Evolutionary conservation across 1,284 basidiomycete genomes (phyloP), one percentile per base, ranked within the genome.

Genomic region (Entoloma clypeatum): DNA sequence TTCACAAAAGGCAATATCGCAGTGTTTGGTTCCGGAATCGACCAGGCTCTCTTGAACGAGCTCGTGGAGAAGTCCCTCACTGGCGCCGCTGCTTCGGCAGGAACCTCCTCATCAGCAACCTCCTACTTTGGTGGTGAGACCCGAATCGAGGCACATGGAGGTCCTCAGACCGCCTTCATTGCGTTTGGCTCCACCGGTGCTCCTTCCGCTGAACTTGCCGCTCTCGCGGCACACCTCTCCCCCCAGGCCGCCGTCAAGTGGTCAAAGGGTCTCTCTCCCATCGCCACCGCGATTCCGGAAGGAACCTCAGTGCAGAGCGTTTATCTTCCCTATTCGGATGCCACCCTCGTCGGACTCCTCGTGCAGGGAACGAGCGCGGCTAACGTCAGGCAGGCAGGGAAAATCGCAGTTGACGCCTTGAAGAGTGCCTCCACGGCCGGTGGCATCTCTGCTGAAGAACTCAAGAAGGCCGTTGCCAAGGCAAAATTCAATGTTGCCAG

Each of bases 241-340:
- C 75, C 88, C 3, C 60, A 68, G 8, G 71, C 81, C 10, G 75
- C 87, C 28, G 68, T 96, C 60, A 96, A 96, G 65, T 96, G 92
- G 92, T 75, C 81, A 3, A 65, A 79, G 47, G 81, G 89, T 27
- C 56, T 76, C 10, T 84, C 87, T 1, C 79, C 87, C 5, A 66
- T 93, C 47, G 68, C 86, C 7, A 63, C 75, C 22, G 53, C 57
- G 21, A 54, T 85, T 14, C 76, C 81, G 2, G 52, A 58, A 21
- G 71, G 75, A 35, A 69, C 79, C 2, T 72, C 73, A 17, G 86
- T 86, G 43, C 76, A 83, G 62, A 64, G 82, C 3, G 79, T 93
- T 44, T 77, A 89, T 57, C 69, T 92, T 10, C 81, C 86, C 13
- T 97, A 96, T 71, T 90, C 91, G 16, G 93, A 96, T 61, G 91